These are phyloP conservation scores for Lipomyces sp. DNA, from an alignment of 805 yeast genomes.

Conservation along the genomic window DNA sequence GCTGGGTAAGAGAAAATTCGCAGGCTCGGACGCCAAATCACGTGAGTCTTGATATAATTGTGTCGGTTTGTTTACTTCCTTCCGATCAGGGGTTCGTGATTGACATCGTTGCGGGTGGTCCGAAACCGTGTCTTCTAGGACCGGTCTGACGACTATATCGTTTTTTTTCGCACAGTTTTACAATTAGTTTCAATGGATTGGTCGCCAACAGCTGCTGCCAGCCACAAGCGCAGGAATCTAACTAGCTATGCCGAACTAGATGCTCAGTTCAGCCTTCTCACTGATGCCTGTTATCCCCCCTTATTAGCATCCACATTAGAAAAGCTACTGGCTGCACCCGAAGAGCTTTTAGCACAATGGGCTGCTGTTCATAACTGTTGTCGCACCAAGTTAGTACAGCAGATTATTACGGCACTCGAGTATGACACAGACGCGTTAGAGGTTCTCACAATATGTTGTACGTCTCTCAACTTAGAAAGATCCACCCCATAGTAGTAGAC, in stretches of 20 bases:
- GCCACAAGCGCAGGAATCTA: not conserved
- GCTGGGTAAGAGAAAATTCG: no score
- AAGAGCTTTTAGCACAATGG: conserved; percentile 1
- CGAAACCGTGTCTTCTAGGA: no score
- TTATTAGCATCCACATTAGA: not conserved
- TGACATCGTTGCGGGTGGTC: no score
- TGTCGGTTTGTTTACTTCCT: not conserved
- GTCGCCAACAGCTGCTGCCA: not conserved
- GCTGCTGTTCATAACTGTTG: conserved; percentile 9
- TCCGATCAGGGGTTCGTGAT: no score
- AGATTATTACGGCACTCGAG: conserved; percentile 1
- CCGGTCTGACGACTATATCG: no score
- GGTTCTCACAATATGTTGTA: conserved; percentile 9
- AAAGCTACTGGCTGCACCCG: not conserved
- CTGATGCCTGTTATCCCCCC: not conserved
- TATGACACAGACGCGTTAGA: conserved; percentile 11
- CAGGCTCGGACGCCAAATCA: no score
- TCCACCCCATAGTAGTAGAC: not conserved
- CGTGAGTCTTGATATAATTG: not conserved
- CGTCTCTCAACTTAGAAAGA: not conserved
- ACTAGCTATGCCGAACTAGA: not conserved
- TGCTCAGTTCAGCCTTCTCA: not conserved
- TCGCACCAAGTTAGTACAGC: conserved; percentile 4
- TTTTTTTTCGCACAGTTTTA: not conserved
- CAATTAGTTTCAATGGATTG: not conserved